Evolutionary conservation across 2,329 filamentous ascomycete species (phyloP).

Genomic region (Aspergillus spinulosporus): DNA sequence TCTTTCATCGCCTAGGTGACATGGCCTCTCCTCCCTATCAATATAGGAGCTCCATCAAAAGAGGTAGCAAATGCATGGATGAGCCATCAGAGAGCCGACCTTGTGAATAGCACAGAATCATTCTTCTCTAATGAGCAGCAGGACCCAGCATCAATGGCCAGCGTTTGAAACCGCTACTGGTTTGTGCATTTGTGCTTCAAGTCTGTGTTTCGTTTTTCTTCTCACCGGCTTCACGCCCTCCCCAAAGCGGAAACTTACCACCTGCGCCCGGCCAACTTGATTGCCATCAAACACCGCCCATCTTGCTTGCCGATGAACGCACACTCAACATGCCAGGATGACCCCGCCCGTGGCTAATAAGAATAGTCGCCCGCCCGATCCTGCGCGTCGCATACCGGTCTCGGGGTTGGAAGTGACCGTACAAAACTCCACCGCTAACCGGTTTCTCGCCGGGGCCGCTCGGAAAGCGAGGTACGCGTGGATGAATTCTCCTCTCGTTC

Average conservation of each 20-base stretch:
- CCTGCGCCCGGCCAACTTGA: background rate
- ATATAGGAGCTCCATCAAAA: background rate
- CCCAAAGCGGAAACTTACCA: conserved; percentile 4
- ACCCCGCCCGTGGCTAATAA: conserved; percentile 12
- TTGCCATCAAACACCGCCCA: conserved; percentile 1
- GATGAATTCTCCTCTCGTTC: conserved; percentile 30
- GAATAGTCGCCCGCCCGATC: conserved; percentile 11
- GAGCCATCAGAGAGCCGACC: background rate
- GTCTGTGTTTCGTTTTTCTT: conserved; percentile 6
- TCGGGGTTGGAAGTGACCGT: conserved; percentile 1
- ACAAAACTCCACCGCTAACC: conserved; percentile 40
- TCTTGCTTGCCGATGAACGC: background rate
- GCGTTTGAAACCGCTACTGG: background rate
- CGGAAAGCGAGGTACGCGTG: conserved; percentile 34
- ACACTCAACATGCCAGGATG: conserved; percentile 16
- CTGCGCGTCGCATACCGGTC: conserved; percentile 1
- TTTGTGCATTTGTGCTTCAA: background rate
- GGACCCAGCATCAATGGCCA: background rate
- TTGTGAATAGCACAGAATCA: background rate
- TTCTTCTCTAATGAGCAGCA: background rate
- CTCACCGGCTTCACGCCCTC: conserved; percentile 8
- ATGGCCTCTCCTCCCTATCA: background rate
- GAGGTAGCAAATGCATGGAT: background rate
- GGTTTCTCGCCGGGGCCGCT: conserved; percentile 39
- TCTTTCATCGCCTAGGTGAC: background rate